These are phyloP conservation scores for Monilinia fructicola DNA, from an alignment of 2,329 filamentous ascomycete species.

Conservation along the genomic window DNA sequence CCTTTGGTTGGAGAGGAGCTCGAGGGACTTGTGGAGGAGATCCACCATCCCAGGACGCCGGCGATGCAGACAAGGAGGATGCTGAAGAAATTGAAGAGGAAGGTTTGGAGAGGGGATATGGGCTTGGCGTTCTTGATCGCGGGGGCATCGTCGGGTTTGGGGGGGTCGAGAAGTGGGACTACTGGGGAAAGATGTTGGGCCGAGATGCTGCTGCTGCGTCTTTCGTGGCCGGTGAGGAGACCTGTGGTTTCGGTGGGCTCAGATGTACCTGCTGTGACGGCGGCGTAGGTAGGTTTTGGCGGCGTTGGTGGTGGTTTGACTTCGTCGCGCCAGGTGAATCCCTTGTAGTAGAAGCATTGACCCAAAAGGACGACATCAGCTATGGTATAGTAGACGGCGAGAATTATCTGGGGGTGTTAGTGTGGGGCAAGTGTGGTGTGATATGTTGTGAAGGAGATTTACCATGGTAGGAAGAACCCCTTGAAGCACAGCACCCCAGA, in stretches of 20 bases:
- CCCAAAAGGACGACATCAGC: slow-evolving; percentile 83
- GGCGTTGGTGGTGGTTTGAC: slow-evolving; percentile 47
- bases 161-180: slow-evolving; percentile 69
- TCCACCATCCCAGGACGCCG: slow-evolving; percentile 82
- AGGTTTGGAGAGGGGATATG: slow-evolving; percentile 55
- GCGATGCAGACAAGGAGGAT: slow-evolving; percentile 80
- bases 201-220: slow-evolving; percentile 53
- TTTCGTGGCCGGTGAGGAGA: slow-evolving; percentile 51
- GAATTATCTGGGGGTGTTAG: slow-evolving; percentile 59
- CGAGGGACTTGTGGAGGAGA: slow-evolving; percentile 52
- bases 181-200: slow-evolving; percentile 74
- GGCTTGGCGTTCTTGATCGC: slow-evolving; percentile 46
- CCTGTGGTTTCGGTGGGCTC: slow-evolving; percentile 54
- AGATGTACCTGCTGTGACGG: background rate
- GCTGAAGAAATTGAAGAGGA: slow-evolving; percentile 72
- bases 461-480: slow-evolving; percentile 92
- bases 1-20: slow-evolving; percentile 29
- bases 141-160: slow-evolving; percentile 43
- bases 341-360: slow-evolving; percentile 95
- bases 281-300: slow-evolving; percentile 34
- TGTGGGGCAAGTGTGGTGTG: background rate
- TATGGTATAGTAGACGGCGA: slow-evolving; percentile 92
- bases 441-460: slow-evolving; percentile 31
- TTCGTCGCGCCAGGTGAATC: slow-evolving; percentile 67
- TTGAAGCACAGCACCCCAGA: slow-evolving; percentile 86